A percentile compares a stretch with the other conserved stretches of the same genome.
Evolutionary conservation across 2,329 filamentous ascomycete genomes (phyloP).

Genomic region (Fusarium dlaminii): DNA sequence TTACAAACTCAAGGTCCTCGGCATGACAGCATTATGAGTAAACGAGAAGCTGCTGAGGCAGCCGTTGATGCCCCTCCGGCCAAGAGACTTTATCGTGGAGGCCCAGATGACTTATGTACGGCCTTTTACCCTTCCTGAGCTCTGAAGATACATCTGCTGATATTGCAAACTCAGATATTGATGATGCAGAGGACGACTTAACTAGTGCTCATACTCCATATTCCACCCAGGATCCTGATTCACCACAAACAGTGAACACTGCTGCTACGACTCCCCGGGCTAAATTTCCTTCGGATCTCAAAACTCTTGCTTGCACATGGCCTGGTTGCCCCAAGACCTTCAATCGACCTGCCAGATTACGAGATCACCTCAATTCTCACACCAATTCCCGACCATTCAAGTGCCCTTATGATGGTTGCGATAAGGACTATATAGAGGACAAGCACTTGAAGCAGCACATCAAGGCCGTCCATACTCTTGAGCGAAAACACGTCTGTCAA

Average conservation of each 20-base stretch:
- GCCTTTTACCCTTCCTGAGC: background rate
- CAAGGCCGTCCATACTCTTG: constrained; percentile 79
- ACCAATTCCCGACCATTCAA: constrained; percentile 83
- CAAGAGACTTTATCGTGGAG: constrained; percentile 41
- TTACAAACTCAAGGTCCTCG: constrained; percentile 7
- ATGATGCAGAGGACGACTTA: constrained; percentile 48
- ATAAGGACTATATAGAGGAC: constrained; percentile 85
- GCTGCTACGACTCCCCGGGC: constrained; percentile 54
- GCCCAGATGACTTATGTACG: constrained; percentile 39
- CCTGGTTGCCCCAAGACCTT: constrained; percentile 83
- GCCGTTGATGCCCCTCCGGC: constrained; percentile 36
- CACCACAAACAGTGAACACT: constrained; percentile 44
- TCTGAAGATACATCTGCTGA: constrained; percentile 4
- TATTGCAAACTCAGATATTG: constrained; percentile 38
- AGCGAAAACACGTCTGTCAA: constrained; percentile 76
- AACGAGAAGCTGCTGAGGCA: constrained; percentile 44
- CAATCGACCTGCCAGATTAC: constrained; percentile 83
- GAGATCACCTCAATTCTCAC: constrained; percentile 84
- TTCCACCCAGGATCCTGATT: constrained; percentile 46
- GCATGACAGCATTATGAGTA: constrained; percentile 46
- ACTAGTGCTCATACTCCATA: constrained; percentile 46
- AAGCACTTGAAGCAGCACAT: constrained; percentile 89
- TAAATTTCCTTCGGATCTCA: constrained; percentile 75
- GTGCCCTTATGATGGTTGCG: constrained; percentile 76
- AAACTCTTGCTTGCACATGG: constrained; percentile 80